Conservation (phyloP, 495 filamentous ascomycete species). For the Rhizodiscina lignyota region DNA sequence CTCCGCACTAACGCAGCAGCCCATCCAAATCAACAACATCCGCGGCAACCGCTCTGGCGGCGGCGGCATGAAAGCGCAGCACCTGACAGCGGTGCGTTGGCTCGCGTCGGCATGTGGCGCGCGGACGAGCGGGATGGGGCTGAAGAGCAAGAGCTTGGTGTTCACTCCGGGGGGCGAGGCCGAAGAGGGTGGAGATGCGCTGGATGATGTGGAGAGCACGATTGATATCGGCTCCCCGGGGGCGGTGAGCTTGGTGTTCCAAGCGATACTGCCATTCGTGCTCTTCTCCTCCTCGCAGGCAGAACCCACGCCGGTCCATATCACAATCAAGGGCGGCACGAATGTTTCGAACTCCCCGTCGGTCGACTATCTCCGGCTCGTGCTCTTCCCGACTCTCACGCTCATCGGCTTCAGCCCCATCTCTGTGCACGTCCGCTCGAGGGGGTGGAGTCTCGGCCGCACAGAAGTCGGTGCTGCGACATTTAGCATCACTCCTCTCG, state of each 20-base stretch:
- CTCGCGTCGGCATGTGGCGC: constrained; percentile 49
- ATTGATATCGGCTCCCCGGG: constrained; percentile 24
- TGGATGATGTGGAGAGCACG: constrained; percentile 1
- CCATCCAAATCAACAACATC: constrained; percentile 51
- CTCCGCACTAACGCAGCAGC: constrained; percentile 45
- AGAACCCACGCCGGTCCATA: neutral
- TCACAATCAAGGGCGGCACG: constrained; percentile 61
- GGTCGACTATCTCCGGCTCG: constrained; percentile 62
- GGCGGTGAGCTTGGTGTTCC: constrained; percentile 56
- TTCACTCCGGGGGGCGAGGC: constrained; percentile 16
- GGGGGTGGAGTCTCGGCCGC: constrained; percentile 53
- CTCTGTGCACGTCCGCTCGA: constrained; percentile 29
- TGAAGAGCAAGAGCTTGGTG: constrained; percentile 21
- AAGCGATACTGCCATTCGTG: constrained; percentile 67
- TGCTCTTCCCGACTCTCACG: constrained; percentile 53
- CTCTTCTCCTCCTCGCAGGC: constrained; percentile 26
- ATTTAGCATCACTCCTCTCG: constrained; percentile 40
- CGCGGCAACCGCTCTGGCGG: constrained; percentile 44
- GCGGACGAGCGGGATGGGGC: constrained; percentile 31
- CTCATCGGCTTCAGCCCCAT: constrained; percentile 37
- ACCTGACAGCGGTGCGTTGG: constrained; percentile 49
- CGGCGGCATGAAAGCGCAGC: constrained; percentile 58
- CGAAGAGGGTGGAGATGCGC: constrained; percentile 5
- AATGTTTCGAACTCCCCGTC: constrained; percentile 58
- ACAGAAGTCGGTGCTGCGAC: constrained; percentile 38